A percentile compares a stretch with the other conserved stretches of the same genome.
Evolutionary conservation across 495 filamentous ascomycete genomes (phyloP).

Genomic region (Podospora pseudopauciseta): DNA sequence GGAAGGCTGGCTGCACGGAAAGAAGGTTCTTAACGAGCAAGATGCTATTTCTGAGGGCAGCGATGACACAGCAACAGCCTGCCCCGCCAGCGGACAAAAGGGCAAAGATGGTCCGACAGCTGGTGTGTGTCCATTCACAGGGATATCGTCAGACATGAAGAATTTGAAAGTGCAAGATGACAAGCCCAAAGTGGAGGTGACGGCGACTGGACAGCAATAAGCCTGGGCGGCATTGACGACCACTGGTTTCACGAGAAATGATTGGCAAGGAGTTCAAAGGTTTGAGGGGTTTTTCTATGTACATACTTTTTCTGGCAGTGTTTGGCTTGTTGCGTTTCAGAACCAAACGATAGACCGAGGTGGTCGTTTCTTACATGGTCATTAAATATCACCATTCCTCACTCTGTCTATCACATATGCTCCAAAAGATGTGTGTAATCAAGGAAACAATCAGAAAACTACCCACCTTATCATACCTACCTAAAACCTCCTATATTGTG

Average conservation of each 20-base stretch:
- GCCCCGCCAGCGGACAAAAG: not conserved
- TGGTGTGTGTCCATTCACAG: constrained; percentile 27
- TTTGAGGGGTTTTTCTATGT: not conserved
- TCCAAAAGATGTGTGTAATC: no score
- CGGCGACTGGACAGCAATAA: not conserved
- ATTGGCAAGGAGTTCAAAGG: not conserved
- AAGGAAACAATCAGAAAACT: no score
- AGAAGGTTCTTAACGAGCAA: constrained; percentile 37
- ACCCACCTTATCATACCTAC: no score
- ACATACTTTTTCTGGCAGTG: not conserved
- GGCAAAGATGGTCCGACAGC: not conserved
- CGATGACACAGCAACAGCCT: constrained; percentile 13
- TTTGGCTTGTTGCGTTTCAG: not conserved
- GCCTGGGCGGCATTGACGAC: not conserved
- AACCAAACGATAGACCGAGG: not conserved
- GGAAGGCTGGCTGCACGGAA: constrained; percentile 57
- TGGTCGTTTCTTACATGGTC: not conserved
- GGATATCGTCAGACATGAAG: constrained; percentile 13
- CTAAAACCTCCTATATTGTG: no score
- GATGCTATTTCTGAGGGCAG: constrained; percentile 16
- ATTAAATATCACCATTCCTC: not conserved
- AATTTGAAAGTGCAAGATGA: constrained; percentile 16
- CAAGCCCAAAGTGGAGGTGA: constrained; percentile 5
- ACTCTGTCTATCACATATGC: no score
- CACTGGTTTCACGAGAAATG: not conserved